Percentiles rank a stretch among this genome's conserved stretches.
Evolutionary conservation across 2,329 filamentous ascomycete species (phyloP).

Genomic region (Emmonsia crescens): DNA sequence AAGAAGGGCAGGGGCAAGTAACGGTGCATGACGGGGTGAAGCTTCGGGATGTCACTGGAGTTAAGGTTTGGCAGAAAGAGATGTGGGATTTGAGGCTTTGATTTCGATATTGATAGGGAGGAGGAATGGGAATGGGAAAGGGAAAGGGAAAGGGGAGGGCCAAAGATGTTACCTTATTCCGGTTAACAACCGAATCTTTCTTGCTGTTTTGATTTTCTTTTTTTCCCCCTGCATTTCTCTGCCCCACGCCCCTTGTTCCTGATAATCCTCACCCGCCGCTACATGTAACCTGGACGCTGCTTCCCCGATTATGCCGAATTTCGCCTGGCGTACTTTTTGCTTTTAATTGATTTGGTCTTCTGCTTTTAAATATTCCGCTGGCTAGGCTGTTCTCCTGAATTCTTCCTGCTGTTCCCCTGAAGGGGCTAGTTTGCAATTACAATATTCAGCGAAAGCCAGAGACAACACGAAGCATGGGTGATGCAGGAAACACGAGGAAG

Average conservation of each 20-base stretch:
- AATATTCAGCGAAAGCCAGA: neutral
- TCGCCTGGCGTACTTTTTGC: neutral
- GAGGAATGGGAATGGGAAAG: neutral
- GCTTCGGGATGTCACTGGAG: constrained; percentile 12
- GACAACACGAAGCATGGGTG: neutral
- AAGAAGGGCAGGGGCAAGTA: neutral
- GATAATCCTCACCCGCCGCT: neutral
- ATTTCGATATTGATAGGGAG: neutral
- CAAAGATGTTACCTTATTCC: neutral
- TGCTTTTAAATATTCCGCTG: neutral
- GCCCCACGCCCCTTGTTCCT: neutral
- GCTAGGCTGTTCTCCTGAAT: neutral
- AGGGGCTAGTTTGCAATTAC: neutral
- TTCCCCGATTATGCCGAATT: neutral
- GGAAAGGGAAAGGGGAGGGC: neutral
- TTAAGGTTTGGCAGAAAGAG: constrained; percentile 19
- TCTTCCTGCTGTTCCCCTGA: neutral
- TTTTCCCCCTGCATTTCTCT: neutral
- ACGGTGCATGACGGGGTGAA: constrained; percentile 6
- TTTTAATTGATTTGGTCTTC: neutral
- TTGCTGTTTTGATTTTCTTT: neutral
- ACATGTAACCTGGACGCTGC: neutral
- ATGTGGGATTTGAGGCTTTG: constrained; percentile 16
- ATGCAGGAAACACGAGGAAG: neutral
- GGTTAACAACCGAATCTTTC: neutral